Evolutionary conservation across 2,329 filamentous ascomycete genomes (phyloP).

Genomic region (Colletotrichum lini): DNA sequence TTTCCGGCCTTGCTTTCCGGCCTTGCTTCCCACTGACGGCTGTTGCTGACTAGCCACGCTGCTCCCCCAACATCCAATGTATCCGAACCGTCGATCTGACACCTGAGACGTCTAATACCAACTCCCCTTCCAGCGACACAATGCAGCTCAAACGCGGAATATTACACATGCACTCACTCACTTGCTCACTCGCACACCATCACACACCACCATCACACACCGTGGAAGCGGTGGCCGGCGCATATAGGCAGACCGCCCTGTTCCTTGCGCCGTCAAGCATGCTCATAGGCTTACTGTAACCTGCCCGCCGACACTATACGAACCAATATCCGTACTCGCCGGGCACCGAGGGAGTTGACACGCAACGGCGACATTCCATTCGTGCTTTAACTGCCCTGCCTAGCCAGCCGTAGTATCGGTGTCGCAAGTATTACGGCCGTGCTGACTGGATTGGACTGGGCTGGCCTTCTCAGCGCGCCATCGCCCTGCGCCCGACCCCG

Average conservation of each 20-base stretch:
- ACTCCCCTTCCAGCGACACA: constrained; percentile 18
- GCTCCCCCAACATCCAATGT: constrained; percentile 31
- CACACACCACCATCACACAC: neutral
- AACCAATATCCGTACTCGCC: neutral
- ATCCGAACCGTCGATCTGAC: constrained; percentile 29
- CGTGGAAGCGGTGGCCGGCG: constrained; percentile 33
- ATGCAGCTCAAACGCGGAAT: constrained; percentile 28
- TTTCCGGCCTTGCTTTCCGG: neutral
- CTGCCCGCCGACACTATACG: constrained; percentile 1
- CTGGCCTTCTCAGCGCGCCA: neutral
- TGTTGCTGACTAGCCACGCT: constrained; percentile 25
- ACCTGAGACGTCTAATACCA: constrained; percentile 26
- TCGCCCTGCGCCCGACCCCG: constrained; percentile 3
- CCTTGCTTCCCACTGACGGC: constrained; percentile 12
- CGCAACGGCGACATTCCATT: constrained; percentile 6
- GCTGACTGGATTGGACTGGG: constrained; percentile 16
- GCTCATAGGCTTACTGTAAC: constrained; percentile 17
- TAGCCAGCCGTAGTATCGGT: constrained; percentile 1
- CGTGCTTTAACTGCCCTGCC: constrained; percentile 2
- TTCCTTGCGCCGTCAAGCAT: neutral
- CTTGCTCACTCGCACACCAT: neutral
- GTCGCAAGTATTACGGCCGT: constrained; percentile 16
- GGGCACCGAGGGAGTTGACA: constrained; percentile 1
- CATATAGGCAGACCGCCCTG: constrained; percentile 27
- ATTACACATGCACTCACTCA: constrained; percentile 10